Evolutionary conservation across 2,329 filamentous ascomycete genomes (phyloP).

Genomic region (Sporothrix pseudoabietina): DNA sequence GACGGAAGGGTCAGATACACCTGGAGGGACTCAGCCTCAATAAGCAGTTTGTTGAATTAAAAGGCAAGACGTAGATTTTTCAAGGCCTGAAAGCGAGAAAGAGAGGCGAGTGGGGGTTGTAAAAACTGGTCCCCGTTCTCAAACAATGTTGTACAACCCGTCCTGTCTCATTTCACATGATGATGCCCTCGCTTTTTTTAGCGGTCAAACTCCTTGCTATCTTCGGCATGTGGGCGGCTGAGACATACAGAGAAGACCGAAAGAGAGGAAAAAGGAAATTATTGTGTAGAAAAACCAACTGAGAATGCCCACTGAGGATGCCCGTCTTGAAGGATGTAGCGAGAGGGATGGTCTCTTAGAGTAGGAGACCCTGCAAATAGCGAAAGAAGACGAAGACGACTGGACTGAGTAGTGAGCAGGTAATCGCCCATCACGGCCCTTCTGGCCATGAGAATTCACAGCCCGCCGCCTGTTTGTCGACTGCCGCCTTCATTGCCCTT

Average conservation of each 20-base stretch:
- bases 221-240: background rate
- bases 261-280: background rate
- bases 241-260: background rate
- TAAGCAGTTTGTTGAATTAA: background rate
- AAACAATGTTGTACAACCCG: background rate
- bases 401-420: no score
- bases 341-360: background rate
- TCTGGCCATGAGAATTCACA: background rate
- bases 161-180: background rate
- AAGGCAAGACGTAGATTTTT: no score
- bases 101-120: background rate
- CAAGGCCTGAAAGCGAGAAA: no score
- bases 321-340: background rate
- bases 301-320: no score
- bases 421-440: no score
- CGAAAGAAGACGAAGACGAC: background rate
- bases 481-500: background rate
- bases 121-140: background rate
- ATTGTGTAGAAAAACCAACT: background rate
- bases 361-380: background rate
- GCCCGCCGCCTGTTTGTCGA: background rate
- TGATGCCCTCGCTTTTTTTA: background rate
- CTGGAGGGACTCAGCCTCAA: background rate
- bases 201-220: background rate
- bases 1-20: background rate